phyloP scores from a whole-genome alignment of 225 moss, liverwort and hornwort genomes.

The Marchantia polymorpha region DNA sequence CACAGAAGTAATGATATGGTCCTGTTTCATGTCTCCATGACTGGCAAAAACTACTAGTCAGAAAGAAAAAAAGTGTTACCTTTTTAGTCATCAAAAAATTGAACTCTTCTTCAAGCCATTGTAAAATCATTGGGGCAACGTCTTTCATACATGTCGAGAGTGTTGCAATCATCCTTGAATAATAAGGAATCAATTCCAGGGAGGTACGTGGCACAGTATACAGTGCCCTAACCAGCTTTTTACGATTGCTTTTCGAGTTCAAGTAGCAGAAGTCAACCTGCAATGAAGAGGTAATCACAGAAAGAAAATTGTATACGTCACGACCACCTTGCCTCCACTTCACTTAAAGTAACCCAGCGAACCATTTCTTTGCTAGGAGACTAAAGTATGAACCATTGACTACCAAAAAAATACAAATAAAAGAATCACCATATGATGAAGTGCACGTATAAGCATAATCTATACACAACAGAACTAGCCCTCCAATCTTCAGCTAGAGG shows the following conservation, averaged over 20 bases:
- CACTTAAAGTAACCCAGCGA: too few species aligned
- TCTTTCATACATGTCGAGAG: slow-evolving; percentile 98
- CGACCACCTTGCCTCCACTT: too few species aligned
- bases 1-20: neutral
- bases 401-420: neutral
- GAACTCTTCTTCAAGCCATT: slow-evolving; percentile 92
- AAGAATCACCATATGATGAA: neutral
- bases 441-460: neutral
- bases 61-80: slow-evolving; percentile 32
- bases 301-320: too few species aligned
- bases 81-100: slow-evolving; percentile 96
- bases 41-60: neutral
- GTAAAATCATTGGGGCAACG: slow-evolving; percentile 83
- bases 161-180: slow-evolving; percentile 99
- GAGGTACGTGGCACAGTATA: slow-evolving; percentile 95
- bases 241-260: slow-evolving; percentile 97
- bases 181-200: slow-evolving; percentile 92
- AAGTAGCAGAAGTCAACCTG: slow-evolving; percentile 98
- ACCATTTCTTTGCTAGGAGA: neutral
- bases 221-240: slow-evolving; percentile 86
- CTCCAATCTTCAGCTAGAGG: neutral
- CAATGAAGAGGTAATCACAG: neutral
- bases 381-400: neutral
- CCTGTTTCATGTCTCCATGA: neutral
- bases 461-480: neutral